Conservation (phyloP, 495 filamentous ascomycete genomes). For the Neurospora discreta region DNA sequence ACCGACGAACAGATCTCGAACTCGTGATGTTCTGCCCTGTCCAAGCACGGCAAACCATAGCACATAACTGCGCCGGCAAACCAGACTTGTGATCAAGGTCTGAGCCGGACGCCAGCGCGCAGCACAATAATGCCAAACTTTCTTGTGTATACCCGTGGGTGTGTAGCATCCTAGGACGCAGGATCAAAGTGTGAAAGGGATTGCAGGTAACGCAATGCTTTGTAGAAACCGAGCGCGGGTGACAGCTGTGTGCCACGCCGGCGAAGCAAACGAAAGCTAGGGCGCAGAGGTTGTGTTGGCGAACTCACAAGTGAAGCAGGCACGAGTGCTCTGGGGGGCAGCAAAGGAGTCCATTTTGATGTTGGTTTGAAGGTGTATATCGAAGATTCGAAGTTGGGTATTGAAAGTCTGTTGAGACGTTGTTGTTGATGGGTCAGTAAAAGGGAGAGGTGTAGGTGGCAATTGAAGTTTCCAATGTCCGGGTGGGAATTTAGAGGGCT, state of each 20-base stretch:
- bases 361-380: constrained; percentile 3
- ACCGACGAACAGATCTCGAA: background rate
- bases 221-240: background rate
- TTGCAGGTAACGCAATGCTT: background rate
- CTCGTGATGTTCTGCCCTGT: background rate
- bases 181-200: background rate
- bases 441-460: constrained; percentile 5
- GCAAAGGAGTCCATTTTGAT: constrained; percentile 29
- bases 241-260: constrained; percentile 5
- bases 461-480: constrained; percentile 8
- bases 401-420: constrained; percentile 3
- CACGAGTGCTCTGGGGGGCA: constrained; percentile 15
- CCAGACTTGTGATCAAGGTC: background rate
- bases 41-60: background rate
- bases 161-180: background rate
- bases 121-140: background rate
- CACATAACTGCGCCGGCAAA: background rate
- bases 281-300: constrained; percentile 9
- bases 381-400: background rate
- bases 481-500: constrained; percentile 10
- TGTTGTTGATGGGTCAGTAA: constrained; percentile 9
- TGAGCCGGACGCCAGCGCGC: background rate
- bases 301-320: constrained; percentile 42
- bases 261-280: constrained; percentile 15
- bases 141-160: background rate